Conservation (phyloP, 257 asterid genomes). For the Cordia subcordata region DNA sequence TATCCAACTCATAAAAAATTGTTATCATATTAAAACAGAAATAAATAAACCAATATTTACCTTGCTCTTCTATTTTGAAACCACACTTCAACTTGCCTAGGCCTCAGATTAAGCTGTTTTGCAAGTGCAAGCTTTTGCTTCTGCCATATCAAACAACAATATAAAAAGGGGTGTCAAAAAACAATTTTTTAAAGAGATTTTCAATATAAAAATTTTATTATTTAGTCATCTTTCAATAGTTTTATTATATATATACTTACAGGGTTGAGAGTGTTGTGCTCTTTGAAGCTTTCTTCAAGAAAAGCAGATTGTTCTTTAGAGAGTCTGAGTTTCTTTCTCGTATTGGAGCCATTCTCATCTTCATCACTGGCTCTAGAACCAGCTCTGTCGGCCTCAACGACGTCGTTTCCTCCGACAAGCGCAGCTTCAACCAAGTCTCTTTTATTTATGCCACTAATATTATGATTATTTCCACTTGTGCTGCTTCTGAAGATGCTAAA, state of each 20-base stretch:
- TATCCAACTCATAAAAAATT: no score
- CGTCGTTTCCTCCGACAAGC: constrained; percentile 34
- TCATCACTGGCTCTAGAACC: constrained; percentile 60
- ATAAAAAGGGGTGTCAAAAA: neutral
- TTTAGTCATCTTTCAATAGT: no score
- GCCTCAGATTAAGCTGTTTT: constrained; percentile 72
- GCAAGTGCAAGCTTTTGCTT: constrained; percentile 83
- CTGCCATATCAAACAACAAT: constrained; percentile 23
- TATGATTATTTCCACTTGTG: no score
- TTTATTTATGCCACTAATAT: constrained; percentile 19
- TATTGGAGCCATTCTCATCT: constrained; percentile 56
- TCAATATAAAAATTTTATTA: neutral
- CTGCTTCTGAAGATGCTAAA: constrained; percentile 31
- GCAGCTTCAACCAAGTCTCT: constrained; percentile 21
- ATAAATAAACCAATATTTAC: no score
- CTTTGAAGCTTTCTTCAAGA: constrained; percentile 83
- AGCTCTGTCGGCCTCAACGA: constrained; percentile 40
- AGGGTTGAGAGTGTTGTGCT: constrained; percentile 76
- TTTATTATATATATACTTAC: no score
- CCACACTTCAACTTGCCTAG: constrained; percentile 94
- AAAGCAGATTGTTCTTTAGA: constrained; percentile 82
- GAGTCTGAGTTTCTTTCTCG: constrained; percentile 64
- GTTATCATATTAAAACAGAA: no score
- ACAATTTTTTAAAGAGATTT: neutral
- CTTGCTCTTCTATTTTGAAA: constrained; percentile 91